Conservation (phyloP, 2,329 filamentous ascomycete species). For the Pseudogymnoascus sp. region DNA sequence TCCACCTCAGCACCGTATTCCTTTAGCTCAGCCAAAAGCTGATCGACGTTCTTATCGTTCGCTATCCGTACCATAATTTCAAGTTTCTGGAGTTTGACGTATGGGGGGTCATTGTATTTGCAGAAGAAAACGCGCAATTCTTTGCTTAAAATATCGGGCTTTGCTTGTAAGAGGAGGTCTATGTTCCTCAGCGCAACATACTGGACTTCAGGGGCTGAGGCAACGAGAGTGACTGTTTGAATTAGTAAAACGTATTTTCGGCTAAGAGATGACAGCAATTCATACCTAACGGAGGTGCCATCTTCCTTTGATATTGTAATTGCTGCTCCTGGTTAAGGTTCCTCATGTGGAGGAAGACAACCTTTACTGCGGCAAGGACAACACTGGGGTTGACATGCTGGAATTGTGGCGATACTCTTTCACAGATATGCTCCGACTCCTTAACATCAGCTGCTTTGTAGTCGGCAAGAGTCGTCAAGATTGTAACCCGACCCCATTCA, state of each 20-base stretch:
- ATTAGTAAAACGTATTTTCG: conserved; percentile 2
- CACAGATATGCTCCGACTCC: conserved; percentile 96
- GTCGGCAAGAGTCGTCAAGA: conserved; percentile 80
- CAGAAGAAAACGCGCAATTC: conserved; percentile 98
- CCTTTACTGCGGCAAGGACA: conserved; percentile 94
- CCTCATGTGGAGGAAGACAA: conserved; percentile 95
- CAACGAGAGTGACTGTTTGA: conserved; percentile 76
- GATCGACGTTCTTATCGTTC: conserved; percentile 93
- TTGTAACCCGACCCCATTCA: conserved; percentile 94
- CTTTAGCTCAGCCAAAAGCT: conserved; percentile 86
- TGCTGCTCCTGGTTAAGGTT: conserved; percentile 69
- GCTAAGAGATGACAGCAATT: conserved; percentile 15
- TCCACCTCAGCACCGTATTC: conserved; percentile 98
- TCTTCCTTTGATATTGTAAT: conserved; percentile 90
- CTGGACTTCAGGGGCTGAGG: conserved; percentile 92
- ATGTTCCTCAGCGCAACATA: conserved; percentile 96
- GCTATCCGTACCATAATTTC: conserved; percentile 99
- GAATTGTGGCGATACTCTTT: conserved; percentile 91
- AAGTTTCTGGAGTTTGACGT: conserved; percentile 94
- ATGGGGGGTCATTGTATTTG: conserved; percentile 98
- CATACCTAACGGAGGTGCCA: conserved; percentile 87
- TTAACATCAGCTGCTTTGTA: conserved; percentile 84
- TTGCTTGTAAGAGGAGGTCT: conserved; percentile 88
- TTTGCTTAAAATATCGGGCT: conserved; percentile 93
- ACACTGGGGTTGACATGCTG: conserved; percentile 98